phyloP scores from a whole-genome alignment of 2,329 filamentous ascomycete genomes.

The Sclerotinia borealis region DNA sequence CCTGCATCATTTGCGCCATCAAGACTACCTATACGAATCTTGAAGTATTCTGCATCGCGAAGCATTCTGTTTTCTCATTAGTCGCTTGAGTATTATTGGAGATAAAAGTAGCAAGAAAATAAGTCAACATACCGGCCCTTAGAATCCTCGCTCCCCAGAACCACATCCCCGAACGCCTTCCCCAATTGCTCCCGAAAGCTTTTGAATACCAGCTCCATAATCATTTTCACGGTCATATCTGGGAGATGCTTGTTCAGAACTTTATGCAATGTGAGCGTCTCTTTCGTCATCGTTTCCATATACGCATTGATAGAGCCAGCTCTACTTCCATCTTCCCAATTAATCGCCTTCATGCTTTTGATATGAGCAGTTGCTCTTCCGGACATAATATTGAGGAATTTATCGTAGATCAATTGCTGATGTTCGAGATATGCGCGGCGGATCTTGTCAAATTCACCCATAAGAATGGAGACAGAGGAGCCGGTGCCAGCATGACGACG shows the following conservation, averaged over 20 bases:
- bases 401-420: slow-evolving; percentile 66
- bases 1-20: slow-evolving; percentile 65
- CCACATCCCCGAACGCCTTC: slow-evolving; percentile 54
- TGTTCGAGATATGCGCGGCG: slow-evolving; percentile 50
- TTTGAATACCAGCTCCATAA: slow-evolving; percentile 63
- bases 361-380: slow-evolving; percentile 56
- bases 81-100: not conserved
- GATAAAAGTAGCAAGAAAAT: not conserved
- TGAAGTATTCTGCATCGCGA: slow-evolving; percentile 58
- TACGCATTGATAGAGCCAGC: slow-evolving; percentile 46
- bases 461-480: slow-evolving; percentile 48
- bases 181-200: slow-evolving; percentile 62
- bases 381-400: slow-evolving; percentile 68
- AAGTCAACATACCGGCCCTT: slow-evolving; percentile 50
- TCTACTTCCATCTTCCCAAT: slow-evolving; percentile 47
- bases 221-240: slow-evolving; percentile 57
- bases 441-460: slow-evolving; percentile 32
- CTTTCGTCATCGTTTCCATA: slow-evolving; percentile 67
- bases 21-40: slow-evolving; percentile 53
- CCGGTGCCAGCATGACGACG: slow-evolving; percentile 61
- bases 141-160: slow-evolving; percentile 51
- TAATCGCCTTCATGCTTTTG: slow-evolving; percentile 56
- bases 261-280: slow-evolving; percentile 63
- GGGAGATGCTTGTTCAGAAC: slow-evolving; percentile 63
- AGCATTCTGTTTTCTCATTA: slow-evolving; percentile 44